phyloP scores from a whole-genome alignment of 2,329 filamentous ascomycete species.

The Phaeosphaeriaceae sp. region DNA sequence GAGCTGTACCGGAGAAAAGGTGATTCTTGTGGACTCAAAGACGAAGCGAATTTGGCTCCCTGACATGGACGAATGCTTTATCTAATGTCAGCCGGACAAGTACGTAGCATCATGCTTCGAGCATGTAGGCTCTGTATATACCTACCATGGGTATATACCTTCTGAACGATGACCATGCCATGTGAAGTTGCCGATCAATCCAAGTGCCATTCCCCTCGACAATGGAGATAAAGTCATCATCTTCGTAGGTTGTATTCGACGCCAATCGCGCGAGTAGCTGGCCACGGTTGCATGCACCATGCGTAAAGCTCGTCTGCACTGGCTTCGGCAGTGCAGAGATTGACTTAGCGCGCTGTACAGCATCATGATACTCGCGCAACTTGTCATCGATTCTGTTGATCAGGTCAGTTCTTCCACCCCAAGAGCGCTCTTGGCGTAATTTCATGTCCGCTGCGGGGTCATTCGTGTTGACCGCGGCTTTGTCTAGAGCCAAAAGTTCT shows the following conservation, averaged over 20 bases:
- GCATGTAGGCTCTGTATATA: too few species aligned
- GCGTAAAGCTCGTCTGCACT: neutral
- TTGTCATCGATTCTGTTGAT: conserved; percentile 22
- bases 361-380: conserved; percentile 21
- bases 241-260: too few species aligned
- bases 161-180: conserved; percentile 15
- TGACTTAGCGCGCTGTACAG: conserved; percentile 15
- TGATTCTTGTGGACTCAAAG: too few species aligned
- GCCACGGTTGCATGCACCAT: too few species aligned
- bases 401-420: conserved; percentile 1
- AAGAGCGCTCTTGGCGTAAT: conserved; percentile 3
- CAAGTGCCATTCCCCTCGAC: neutral
- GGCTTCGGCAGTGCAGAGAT: conserved; percentile 14
- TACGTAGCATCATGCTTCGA: too few species aligned
- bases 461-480: conserved; percentile 3
- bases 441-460: conserved; percentile 7
- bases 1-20: too few species aligned
- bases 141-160: conserved; percentile 3
- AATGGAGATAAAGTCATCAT: too few species aligned
- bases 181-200: neutral
- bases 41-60: too few species aligned
- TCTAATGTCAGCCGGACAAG: too few species aligned
- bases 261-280: too few species aligned
- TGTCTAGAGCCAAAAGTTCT: conserved; percentile 15
- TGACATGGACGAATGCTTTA: too few species aligned